Conservation (phyloP, 495 filamentous ascomycete genomes). For the Penicillium tannophilum region DNA sequence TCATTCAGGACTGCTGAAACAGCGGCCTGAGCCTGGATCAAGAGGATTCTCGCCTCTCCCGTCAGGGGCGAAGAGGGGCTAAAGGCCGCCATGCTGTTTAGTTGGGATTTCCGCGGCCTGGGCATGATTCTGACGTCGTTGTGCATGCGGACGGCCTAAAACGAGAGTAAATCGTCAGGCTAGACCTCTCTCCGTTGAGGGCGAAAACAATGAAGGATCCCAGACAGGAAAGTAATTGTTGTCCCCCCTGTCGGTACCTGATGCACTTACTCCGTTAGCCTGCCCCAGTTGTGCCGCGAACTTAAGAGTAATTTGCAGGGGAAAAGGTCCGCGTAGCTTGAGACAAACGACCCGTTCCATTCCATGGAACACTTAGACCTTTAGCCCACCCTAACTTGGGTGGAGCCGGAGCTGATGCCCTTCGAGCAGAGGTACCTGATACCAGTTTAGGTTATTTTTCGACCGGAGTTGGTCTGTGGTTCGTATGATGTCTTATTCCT, state of each 20-base stretch:
- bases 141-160: neutral
- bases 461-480: neutral
- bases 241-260: neutral
- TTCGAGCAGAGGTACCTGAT: neutral
- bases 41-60: neutral
- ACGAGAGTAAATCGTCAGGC: neutral
- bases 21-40: slow-evolving; percentile 2
- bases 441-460: neutral
- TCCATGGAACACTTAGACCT: slow-evolving; percentile 12
- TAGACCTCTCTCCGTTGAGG: neutral
- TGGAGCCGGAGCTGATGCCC: slow-evolving; percentile 2
- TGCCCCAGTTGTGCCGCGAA: slow-evolving; percentile 3
- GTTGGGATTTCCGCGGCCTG: neutral
- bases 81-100: neutral
- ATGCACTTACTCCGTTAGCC: slow-evolving; percentile 1
- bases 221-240: neutral
- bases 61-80: slow-evolving; percentile 7
- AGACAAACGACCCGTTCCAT: slow-evolving; percentile 22
- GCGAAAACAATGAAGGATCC: neutral
- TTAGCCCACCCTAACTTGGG: slow-evolving; percentile 1
- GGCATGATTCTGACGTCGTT: neutral
- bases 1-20: neutral
- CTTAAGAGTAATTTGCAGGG: neutral
- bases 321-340: slow-evolving; percentile 11
- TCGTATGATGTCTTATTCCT: neutral